Percentiles rank a stretch among this genome's conserved stretches.
Conservation (phyloP, 2,329 filamentous ascomycete species). For the Berkeleyomyces basicola region DNA sequence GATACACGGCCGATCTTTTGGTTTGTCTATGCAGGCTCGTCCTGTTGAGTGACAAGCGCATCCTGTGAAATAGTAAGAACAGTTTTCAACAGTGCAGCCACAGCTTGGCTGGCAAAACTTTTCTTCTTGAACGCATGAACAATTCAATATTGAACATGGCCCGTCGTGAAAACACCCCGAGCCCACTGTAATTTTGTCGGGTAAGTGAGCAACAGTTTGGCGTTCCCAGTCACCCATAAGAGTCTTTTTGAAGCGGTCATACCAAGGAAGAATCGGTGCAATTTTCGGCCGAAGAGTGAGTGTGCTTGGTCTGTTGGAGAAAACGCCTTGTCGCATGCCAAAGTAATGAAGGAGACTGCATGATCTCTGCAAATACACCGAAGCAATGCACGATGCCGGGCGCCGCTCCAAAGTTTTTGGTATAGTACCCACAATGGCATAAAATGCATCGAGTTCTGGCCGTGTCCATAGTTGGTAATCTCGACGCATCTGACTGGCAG, state of each 20-base stretch:
- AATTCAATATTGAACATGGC: conserved; percentile 42
- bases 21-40: conserved; percentile 38
- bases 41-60: conserved; percentile 47
- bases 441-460: conserved; percentile 1
- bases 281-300: neutral
- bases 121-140: conserved; percentile 43
- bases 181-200: conserved; percentile 38
- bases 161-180: conserved; percentile 56
- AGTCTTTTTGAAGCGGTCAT: conserved; percentile 38
- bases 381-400: conserved; percentile 10
- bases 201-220: conserved; percentile 36
- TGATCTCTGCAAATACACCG: conserved; percentile 11
- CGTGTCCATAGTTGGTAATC: neutral
- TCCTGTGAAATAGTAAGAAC: conserved; percentile 48
- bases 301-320: neutral
- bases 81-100: conserved; percentile 40
- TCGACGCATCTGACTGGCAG: neutral
- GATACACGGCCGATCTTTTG: conserved; percentile 46
- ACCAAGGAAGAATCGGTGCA: conserved; percentile 33
- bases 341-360: conserved; percentile 1
- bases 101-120: conserved; percentile 62
- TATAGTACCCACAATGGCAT: conserved; percentile 3
- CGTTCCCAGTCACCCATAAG: conserved; percentile 39
- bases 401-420: neutral
- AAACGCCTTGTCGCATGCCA: neutral